Conservation (phyloP, 2,329 filamentous ascomycete species). For the Truncatella angustata region DNA sequence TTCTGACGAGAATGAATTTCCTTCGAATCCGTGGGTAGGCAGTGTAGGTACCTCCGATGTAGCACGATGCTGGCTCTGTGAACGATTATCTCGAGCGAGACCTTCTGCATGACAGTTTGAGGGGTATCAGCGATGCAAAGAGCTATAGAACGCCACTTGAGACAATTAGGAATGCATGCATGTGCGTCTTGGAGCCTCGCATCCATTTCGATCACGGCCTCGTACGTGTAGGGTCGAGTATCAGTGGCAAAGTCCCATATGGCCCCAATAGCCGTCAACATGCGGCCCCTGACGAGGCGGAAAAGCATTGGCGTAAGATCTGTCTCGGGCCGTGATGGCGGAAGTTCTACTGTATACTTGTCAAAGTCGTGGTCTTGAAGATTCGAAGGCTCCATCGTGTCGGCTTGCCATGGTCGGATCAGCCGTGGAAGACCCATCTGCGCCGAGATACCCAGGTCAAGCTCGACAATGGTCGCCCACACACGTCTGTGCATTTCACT, state of each 20-base stretch:
- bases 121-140: too few relatives aligned
- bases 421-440: background rate
- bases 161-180: background rate
- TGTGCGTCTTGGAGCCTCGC: background rate
- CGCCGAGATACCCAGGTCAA: background rate
- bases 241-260: background rate
- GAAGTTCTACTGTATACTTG: background rate
- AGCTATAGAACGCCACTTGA: background rate
- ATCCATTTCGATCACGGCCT: background rate
- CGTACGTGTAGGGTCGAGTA: background rate
- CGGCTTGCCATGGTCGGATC: background rate
- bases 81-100: too few relatives aligned
- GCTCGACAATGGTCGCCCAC: background rate
- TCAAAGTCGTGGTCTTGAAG: background rate
- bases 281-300: background rate
- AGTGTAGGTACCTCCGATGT: too few relatives aligned
- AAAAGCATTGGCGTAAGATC: background rate
- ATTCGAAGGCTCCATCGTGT: background rate
- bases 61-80: too few relatives aligned
- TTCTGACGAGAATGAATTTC: too few relatives aligned
- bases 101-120: too few relatives aligned
- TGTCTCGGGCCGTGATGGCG: background rate
- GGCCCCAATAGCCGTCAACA: background rate
- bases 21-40: too few relatives aligned
- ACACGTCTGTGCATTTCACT: background rate